phyloP scores from a whole-genome alignment of 805 yeast genomes.

The Candida alai region DNA sequence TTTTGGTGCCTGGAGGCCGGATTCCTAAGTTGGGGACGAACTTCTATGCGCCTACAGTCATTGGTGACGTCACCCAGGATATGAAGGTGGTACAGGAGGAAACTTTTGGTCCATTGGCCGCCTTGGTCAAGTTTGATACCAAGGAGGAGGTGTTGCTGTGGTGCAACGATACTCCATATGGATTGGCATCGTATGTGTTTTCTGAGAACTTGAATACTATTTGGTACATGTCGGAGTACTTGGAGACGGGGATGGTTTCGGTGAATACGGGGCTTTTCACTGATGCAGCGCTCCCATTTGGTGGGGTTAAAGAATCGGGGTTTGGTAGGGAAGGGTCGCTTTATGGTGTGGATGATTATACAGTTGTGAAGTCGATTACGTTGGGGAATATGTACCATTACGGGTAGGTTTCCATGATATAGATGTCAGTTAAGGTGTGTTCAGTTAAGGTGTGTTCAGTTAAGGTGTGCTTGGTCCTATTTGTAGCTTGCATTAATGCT shows the following conservation, averaged over 20 bases:
- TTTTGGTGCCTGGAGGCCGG: slow-evolving; percentile 50
- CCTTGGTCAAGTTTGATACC: slow-evolving; percentile 51
- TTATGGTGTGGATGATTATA: slow-evolving; percentile 73
- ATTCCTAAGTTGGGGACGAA: slow-evolving; percentile 46
- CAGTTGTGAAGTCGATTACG: slow-evolving; percentile 50
- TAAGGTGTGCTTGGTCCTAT: too few species aligned
- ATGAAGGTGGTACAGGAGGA: slow-evolving; percentile 54
- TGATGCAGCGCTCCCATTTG: slow-evolving; percentile 64
- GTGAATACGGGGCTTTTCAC: slow-evolving; percentile 58
- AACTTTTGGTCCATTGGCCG: slow-evolving; percentile 65
- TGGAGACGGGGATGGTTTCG: slow-evolving; percentile 65
- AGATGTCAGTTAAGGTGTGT: too few species aligned
- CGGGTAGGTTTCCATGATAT: neutral
- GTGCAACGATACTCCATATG: slow-evolving; percentile 54
- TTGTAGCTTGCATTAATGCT: too few species aligned
- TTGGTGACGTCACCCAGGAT: slow-evolving; percentile 47
- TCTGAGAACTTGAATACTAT: slow-evolving; percentile 48
- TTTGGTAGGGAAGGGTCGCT: slow-evolving; percentile 79
- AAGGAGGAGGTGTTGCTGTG: slow-evolving; percentile 48
- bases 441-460: too few species aligned
- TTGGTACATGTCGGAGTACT: slow-evolving; percentile 49
- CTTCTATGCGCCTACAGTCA: slow-evolving; percentile 53
- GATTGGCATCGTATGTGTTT: slow-evolving; percentile 59
- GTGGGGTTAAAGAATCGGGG: slow-evolving; percentile 77
- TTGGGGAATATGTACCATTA: slow-evolving; percentile 40